Base-by-base conservation (phyloP, 2,329 filamentous ascomycete genomes). In the Ophiosphaerella korrae region DNA sequence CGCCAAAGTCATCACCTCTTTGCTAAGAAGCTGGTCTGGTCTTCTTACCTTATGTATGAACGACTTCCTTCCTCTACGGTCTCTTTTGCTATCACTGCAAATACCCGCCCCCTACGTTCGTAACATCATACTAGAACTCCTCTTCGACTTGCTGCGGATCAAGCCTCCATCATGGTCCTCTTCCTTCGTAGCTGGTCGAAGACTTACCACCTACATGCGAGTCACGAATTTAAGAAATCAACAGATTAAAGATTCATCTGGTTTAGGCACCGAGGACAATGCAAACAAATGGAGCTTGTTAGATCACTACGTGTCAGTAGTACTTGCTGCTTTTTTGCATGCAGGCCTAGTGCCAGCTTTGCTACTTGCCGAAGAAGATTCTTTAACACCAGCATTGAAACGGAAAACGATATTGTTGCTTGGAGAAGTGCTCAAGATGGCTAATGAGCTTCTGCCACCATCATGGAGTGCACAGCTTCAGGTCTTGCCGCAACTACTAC, bases 91-190 rank as follows among this genome's bases (percentile, higher is more conserved):
- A 29, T 85, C 86, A 0, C 74, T 88, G 18, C 82, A 85, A 55
- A 84, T 86, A 48, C 79, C 80, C 2, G 79, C 81, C 34, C 72
- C 80, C 1, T 74, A 80, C 50, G 80, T 84, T 7, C 77, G 85
- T 42, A 92, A 96, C 67, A 88, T 92, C 1, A 86, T 97, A 14
- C 81, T 99, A 53, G 94, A 99, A 70, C 78, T 99, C 11, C 75
- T 99, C 14, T 97, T 95, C 62, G 85, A 88, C 63, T 82, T 87
- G 16, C 76, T 99, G 44, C 86, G 93, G 32, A 97, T 99, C 68
- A 97, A 97, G 63, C 88, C 92, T 51, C 86, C 94, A 37, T 87
- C 92, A 7, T 99, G 94, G 94, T 95, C 94, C 7, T 92, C 91
- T 0, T 95, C 93, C 0, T 99, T 96, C 71, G 82, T 99, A 40